Percentiles rank a stretch among this genome's conserved stretches.
Conservation (phyloP, 176 grass and related monocot genomes). For the Saccharum officinarum region DNA sequence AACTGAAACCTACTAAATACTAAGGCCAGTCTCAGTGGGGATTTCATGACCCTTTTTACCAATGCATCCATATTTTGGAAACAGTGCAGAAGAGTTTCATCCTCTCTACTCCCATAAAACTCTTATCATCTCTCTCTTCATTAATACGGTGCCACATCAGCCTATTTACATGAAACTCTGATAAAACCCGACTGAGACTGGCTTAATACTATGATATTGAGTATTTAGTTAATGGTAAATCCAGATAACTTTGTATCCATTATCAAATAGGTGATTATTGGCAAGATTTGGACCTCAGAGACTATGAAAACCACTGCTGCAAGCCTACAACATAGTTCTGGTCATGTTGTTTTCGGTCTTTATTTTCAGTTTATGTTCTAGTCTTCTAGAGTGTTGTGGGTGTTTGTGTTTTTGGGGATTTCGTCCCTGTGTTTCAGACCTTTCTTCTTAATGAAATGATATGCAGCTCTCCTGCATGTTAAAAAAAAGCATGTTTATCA, state of each 20-base stretch:
- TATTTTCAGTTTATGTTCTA: not conserved
- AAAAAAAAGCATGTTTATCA: conserved; percentile 1
- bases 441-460: not conserved
- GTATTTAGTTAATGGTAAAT: not conserved
- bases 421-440: not conserved
- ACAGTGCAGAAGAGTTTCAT: too few species aligned
- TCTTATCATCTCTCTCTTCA: too few species aligned
- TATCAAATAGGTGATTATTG: not conserved
- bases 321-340: not conserved
- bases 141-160: too few species aligned
- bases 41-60: too few species aligned
- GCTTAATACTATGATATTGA: not conserved
- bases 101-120: too few species aligned
- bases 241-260: not conserved
- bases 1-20: not conserved
- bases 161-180: too few species aligned
- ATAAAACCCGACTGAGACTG: too few species aligned
- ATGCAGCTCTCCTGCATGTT: not conserved
- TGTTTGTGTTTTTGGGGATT: not conserved
- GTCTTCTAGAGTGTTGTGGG: not conserved
- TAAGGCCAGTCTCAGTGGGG: too few species aligned
- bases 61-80: too few species aligned
- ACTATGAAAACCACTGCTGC: not conserved
- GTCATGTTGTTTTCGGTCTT: not conserved
- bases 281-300: not conserved